phyloP scores from a whole-genome alignment of 768 basidiomycete genomes.

The Hemileccinum impolitum region DNA sequence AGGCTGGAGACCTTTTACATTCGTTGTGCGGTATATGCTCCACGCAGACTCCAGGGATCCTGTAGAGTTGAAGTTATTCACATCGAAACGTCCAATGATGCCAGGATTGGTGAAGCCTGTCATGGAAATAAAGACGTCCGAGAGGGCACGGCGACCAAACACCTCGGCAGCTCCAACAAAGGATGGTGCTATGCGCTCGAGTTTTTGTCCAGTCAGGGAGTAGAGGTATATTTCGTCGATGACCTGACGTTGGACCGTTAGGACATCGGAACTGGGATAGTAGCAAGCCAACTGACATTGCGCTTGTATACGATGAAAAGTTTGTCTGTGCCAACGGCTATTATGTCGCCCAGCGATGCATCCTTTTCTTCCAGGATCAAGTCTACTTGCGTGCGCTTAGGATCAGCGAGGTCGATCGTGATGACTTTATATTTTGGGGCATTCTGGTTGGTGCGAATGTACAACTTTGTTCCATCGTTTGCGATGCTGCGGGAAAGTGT shows the following conservation, averaged over 20 bases:
- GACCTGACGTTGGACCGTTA: constrained; percentile 40
- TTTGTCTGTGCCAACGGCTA: constrained; percentile 50
- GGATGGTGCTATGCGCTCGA: constrained; percentile 57
- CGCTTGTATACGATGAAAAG: constrained; percentile 65
- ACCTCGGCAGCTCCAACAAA: constrained; percentile 64
- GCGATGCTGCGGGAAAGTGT: constrained; percentile 44
- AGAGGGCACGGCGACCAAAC: constrained; percentile 47
- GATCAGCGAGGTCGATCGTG: constrained; percentile 56
- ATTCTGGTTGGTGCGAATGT: constrained; percentile 60
- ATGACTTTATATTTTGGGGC: constrained; percentile 68
- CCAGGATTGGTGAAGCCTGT: constrained; percentile 73
- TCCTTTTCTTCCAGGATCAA: constrained; percentile 67
- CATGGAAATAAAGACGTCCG: constrained; percentile 62
- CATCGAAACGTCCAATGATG: constrained; percentile 60
- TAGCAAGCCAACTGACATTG: constrained; percentile 47
- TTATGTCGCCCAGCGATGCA: constrained; percentile 52
- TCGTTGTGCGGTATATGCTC: constrained; percentile 55
- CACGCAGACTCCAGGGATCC: constrained; percentile 46
- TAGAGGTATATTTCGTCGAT: constrained; percentile 79
- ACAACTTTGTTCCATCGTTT: constrained; percentile 61
- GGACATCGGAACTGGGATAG: not conserved
- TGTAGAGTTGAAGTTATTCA: constrained; percentile 31
- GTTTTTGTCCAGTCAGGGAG: constrained; percentile 47
- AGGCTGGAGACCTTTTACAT: constrained; percentile 56
- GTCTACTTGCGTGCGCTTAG: constrained; percentile 46